A percentile compares a stretch with the other conserved stretches of the same genome.
These are phyloP conservation scores for Lolium multiflorum DNA, from an alignment of 176 grass and related monocot genomes.

Conservation along the genomic window DNA sequence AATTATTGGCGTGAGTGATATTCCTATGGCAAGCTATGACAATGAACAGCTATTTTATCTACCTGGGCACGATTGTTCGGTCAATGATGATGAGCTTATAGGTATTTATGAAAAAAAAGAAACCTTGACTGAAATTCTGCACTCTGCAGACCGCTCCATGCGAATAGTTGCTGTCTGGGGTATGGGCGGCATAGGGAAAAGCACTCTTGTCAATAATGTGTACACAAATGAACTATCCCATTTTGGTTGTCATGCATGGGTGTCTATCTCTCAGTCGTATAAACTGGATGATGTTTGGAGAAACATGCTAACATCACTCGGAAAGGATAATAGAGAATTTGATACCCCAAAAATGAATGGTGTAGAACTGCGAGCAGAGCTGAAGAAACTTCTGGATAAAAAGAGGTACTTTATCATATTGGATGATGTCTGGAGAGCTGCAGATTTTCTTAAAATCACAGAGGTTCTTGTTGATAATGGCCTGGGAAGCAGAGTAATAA, in stretches of 20 bases:
- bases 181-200: constrained; percentile 65
- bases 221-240: constrained; percentile 14
- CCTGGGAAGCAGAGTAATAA: constrained; percentile 40
- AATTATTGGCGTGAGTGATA: background rate
- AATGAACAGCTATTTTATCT: constrained; percentile 11
- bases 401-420: background rate
- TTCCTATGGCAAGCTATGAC: background rate
- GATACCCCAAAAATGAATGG: background rate
- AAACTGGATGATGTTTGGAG: background rate
- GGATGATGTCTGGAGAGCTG: background rate
- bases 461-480: constrained; percentile 3
- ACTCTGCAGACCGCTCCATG: background rate
- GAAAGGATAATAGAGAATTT: background rate
- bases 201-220: constrained; percentile 49
- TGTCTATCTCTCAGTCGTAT: constrained; percentile 47
- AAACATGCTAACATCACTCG: constrained; percentile 36
- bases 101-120: constrained; percentile 42
- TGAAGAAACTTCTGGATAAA: constrained; percentile 4
- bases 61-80: background rate
- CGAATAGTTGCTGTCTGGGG: constrained; percentile 34
- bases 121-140: constrained; percentile 28
- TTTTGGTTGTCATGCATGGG: constrained; percentile 29
- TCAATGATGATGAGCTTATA: constrained; percentile 44
- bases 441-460: background rate
- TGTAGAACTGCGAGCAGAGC: background rate